Evolutionary conservation across 225 moss, liverwort and hornwort genomes (phyloP).

Genomic region (Rhytidiadelphus loreus): DNA sequence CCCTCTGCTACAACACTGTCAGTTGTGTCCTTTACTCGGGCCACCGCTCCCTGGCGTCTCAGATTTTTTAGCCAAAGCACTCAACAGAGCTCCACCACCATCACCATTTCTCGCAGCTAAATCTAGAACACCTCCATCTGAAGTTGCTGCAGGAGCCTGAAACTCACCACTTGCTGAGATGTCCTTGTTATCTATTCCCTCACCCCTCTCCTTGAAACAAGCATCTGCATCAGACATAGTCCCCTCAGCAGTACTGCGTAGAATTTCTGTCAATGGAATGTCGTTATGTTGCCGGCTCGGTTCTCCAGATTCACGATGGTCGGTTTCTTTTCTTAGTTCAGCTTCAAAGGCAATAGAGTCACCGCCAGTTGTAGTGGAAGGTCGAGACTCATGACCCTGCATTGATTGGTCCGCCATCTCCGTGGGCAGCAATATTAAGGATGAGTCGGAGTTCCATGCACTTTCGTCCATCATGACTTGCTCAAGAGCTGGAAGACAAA

Average conservation of each 20-base stretch:
- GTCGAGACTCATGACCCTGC: not conserved
- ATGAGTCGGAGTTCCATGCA: not conserved
- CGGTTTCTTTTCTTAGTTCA: not conserved
- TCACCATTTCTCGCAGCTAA: not conserved
- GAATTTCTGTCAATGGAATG: not conserved
- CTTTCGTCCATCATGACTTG: not conserved
- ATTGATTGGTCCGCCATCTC: not conserved
- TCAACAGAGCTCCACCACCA: not conserved
- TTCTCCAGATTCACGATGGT: not conserved
- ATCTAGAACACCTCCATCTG: not conserved
- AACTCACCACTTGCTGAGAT: not conserved
- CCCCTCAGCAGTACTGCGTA: not conserved
- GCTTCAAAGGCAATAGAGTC: not conserved
- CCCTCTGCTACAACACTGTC: not conserved
- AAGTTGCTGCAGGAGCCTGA: not conserved
- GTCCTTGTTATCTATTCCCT: not conserved
- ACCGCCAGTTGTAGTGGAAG: not conserved
- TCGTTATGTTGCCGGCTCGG: slow-evolving; percentile 4
- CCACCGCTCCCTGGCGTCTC: not conserved
- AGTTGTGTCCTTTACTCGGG: slow-evolving; percentile 1
- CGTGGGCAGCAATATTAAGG: not conserved
- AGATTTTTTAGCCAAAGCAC: not conserved
- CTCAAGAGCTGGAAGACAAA: not conserved
- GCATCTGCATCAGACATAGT: not conserved
- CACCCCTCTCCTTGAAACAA: not conserved